A percentile compares a stretch with the other conserved stretches of the same genome.
These are phyloP conservation scores for Vitis labrusca DNA, from an alignment of 164 flowering plant species.

Conservation along the genomic window DNA sequence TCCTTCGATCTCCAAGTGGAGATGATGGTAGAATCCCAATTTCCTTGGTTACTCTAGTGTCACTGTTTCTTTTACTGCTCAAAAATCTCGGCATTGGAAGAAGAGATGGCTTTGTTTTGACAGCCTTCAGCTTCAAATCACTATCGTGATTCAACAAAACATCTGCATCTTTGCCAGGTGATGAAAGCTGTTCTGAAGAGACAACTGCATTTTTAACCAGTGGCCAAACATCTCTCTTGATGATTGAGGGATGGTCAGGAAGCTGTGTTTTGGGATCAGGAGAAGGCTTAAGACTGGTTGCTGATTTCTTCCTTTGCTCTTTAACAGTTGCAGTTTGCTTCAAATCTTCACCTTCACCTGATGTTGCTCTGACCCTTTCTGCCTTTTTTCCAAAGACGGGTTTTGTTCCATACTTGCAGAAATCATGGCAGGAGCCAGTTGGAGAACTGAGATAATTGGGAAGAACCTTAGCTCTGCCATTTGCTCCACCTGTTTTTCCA, in stretches of 20 bases:
- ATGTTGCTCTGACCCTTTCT: not conserved
- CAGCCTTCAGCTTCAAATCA: constrained; percentile 8
- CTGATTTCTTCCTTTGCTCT: constrained; percentile 14
- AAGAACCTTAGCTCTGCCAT: not conserved
- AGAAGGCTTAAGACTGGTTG: constrained; percentile 10
- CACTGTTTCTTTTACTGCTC: constrained; percentile 9
- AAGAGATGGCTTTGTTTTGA: constrained; percentile 5
- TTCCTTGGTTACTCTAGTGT: not conserved
- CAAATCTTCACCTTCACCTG: not conserved
- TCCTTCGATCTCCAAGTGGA: not conserved
- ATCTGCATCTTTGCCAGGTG: constrained; percentile 1
- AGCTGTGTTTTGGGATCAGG: constrained; percentile 15
- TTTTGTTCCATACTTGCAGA: constrained; percentile 30
- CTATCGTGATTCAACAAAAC: not conserved
- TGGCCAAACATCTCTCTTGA: constrained; percentile 12
- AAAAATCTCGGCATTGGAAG: not conserved
- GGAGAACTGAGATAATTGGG: constrained; percentile 26
- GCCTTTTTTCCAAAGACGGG: constrained; percentile 10
- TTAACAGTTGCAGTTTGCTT: constrained; percentile 1
- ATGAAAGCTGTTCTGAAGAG: constrained; percentile 1
- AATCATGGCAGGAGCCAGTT: constrained; percentile 34
- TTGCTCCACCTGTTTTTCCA: not conserved
- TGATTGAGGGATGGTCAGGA: constrained; percentile 4
- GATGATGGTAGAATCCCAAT: not conserved
- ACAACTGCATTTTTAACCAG: constrained; percentile 5